These are phyloP conservation scores for Lepidium sativum DNA, from an alignment of 345 rosid genomes.

Conservation along the genomic window DNA sequence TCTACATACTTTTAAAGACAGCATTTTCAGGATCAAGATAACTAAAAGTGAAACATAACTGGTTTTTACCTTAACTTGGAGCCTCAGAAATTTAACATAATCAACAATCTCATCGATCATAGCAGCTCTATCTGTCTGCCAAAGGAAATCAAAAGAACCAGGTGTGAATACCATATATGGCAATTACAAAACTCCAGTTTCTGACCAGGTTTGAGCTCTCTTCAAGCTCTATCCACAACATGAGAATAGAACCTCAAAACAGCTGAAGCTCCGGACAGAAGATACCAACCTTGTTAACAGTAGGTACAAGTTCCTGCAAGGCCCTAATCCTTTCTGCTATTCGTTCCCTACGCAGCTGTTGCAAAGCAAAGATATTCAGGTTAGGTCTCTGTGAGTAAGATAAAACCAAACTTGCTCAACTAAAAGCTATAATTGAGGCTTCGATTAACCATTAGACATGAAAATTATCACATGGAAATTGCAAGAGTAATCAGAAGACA, in stretches of 20 bases:
- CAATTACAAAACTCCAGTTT: background rate
- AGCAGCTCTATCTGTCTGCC: constrained; percentile 89
- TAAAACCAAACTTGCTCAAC: background rate
- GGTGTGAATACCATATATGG: background rate
- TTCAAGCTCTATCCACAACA: background rate
- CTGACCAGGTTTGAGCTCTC: background rate
- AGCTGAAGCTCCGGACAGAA: background rate
- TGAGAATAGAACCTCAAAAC: background rate
- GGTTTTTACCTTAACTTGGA: constrained; percentile 86
- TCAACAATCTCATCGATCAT: constrained; percentile 99
- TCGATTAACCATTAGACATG: background rate
- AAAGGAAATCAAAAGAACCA: background rate
- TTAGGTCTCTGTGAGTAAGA: background rate
- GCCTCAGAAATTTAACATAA: constrained; percentile 97
- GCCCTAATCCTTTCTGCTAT: constrained; percentile 98
- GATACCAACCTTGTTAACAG: constrained; percentile 78
- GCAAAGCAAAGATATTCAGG: constrained; percentile 5
- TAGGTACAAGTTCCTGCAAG: constrained; percentile 95
- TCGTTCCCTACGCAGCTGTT: constrained; percentile 89
- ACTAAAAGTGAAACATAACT: background rate
- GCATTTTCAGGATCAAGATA: background rate
- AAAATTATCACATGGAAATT: background rate
- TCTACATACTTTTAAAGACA: background rate
- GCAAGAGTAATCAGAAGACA: background rate
- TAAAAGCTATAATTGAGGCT: background rate